Evolutionary conservation across 164 flowering plant species (phyloP).

Genomic region (Liriodendron chinense): DNA sequence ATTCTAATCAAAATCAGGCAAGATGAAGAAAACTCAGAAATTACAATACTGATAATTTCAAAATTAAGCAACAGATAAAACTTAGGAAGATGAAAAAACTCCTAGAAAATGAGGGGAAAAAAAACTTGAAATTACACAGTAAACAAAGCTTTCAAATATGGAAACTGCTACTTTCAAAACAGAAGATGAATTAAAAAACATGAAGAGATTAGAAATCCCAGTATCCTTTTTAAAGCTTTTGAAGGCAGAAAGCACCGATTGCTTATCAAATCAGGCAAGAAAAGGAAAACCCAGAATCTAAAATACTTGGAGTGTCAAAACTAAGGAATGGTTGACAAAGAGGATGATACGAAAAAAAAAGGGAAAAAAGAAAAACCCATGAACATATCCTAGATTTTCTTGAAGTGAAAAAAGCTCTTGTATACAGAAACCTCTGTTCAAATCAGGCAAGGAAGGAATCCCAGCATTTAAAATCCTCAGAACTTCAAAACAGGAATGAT

Average conservation of each 20-base stretch:
- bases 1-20: conserved; percentile 1
- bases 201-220: no score
- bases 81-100: background rate
- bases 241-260: no score
- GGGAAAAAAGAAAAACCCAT: no score
- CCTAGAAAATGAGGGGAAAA: background rate
- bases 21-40: background rate
- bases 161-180: background rate
- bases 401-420: background rate
- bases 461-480: no score
- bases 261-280: no score
- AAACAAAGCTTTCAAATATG: background rate
- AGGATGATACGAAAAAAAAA: no score
- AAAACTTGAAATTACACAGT: background rate
- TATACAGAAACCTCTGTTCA: background rate
- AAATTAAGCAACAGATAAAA: background rate
- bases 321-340: no score
- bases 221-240: no score
- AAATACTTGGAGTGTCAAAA: no score
- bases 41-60: background rate
- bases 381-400: no score
- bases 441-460: background rate
- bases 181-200: background rate
- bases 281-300: no score
- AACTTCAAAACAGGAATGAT: background rate